Evolutionary conservation across 2,329 filamentous ascomycete genomes (phyloP).

Genomic region (Colletotrichum scovillei): DNA sequence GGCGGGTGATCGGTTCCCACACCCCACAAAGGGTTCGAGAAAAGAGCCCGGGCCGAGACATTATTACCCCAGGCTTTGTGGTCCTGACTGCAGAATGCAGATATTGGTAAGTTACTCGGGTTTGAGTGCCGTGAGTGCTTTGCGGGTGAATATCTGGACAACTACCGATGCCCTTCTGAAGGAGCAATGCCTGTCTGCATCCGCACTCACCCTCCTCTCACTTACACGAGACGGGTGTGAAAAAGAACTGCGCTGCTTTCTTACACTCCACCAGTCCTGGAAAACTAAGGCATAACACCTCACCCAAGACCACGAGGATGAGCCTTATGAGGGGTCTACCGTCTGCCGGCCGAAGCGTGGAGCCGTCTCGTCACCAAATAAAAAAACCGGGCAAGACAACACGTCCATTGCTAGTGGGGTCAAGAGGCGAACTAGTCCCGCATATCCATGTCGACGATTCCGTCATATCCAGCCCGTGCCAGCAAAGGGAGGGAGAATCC

Average conservation of each 20-base stretch:
- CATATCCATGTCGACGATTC: conserved; percentile 21
- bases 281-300: background rate
- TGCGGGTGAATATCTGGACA: background rate
- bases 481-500: conserved; percentile 1
- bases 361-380: background rate
- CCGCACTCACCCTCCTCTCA: too few relatives aligned
- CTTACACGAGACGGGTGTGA: background rate
- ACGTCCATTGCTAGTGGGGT: background rate
- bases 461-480: conserved; percentile 16
- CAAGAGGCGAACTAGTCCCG: background rate
- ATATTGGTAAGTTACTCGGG: background rate
- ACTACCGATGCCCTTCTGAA: background rate
- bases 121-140: background rate
- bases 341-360: background rate
- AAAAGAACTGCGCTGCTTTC: background rate
- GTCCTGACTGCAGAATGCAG: background rate
- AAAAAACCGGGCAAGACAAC: conserved; percentile 15
- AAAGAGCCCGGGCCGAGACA: conserved; percentile 7
- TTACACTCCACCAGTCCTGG: background rate
- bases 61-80: conserved; percentile 12
- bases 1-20: conserved; percentile 17
- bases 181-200: background rate
- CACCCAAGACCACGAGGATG: background rate
- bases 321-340: background rate
- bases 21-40: background rate